Percentiles rank a stretch among this genome's conserved stretches.
Evolutionary conservation across 2,329 filamentous ascomycete genomes (phyloP).

Genomic region (Ceratocystis diversiconidia): DNA sequence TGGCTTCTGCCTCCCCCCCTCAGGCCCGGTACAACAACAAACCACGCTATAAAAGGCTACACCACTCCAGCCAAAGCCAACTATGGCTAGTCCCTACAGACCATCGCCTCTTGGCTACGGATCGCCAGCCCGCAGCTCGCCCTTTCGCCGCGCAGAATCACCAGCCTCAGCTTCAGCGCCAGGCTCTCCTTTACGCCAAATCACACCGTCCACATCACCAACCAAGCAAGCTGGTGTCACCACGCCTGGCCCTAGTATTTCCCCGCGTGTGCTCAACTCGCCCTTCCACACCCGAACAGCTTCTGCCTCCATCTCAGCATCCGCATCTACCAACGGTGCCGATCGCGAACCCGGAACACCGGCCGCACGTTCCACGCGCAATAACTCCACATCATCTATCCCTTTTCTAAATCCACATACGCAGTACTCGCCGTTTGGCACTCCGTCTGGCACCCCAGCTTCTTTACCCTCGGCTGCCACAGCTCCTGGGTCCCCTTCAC

Average conservation of each 20-base stretch:
- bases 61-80: not conserved
- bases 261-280: constrained; percentile 27
- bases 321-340: not conserved
- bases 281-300: constrained; percentile 24
- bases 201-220: constrained; percentile 45
- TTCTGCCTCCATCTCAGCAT: constrained; percentile 21
- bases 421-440: constrained; percentile 13
- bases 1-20: not conserved
- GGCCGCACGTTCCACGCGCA: constrained; percentile 10
- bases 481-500: constrained; percentile 10
- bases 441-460: not conserved
- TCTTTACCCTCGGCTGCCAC: not conserved
- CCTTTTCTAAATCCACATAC: not conserved
- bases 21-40: not conserved
- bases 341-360: not conserved
- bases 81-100: constrained; percentile 36
- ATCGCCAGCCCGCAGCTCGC: constrained; percentile 49
- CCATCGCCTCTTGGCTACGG: constrained; percentile 59
- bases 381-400: not conserved
- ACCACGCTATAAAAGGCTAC: not conserved
- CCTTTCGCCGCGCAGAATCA: constrained; percentile 48
- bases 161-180: constrained; percentile 41
- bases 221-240: constrained; percentile 28
- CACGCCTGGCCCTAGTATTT: constrained; percentile 7
- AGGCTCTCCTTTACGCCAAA: constrained; percentile 43